A percentile compares a stretch with the other conserved stretches of the same genome.
phyloP scores from a whole-genome alignment of 352 stramenopile genomes.

The Pythium utonaiense region DNA sequence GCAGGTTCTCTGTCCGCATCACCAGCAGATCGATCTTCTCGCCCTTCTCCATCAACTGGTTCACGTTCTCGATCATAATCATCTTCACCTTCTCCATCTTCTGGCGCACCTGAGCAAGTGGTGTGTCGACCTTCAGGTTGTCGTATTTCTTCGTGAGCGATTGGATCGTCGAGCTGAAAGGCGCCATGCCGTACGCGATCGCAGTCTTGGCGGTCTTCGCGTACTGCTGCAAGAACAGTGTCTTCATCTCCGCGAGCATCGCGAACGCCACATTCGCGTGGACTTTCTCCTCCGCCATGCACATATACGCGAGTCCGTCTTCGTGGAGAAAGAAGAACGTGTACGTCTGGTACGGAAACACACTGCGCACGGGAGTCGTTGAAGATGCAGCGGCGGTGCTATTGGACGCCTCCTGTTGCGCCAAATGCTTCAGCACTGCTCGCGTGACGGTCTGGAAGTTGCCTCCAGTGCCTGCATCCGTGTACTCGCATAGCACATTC shows the following conservation, averaged over 20 bases:
- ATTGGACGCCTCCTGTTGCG: constrained; percentile 39
- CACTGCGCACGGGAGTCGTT: constrained; percentile 36
- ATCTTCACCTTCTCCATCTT: constrained; percentile 98
- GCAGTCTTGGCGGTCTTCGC: constrained; percentile 61
- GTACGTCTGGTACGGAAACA: constrained; percentile 76
- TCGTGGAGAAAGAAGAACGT: constrained; percentile 82
- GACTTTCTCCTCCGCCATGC: constrained; percentile 78
- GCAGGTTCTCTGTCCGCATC: constrained; percentile 89
- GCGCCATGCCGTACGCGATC: constrained; percentile 62
- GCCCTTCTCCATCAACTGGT: constrained; percentile 95
- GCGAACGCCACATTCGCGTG: constrained; percentile 68
- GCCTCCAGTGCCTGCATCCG: constrained; percentile 47
- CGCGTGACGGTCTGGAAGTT: constrained; percentile 79
- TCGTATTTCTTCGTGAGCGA: constrained; percentile 83
- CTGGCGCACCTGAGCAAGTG: constrained; percentile 83
- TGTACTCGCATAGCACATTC: constrained; percentile 78
- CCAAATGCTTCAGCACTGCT: constrained; percentile 67
- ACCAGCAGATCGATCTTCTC: constrained; percentile 97
- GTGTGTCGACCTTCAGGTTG: constrained; percentile 78
- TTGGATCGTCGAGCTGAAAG: constrained; percentile 58
- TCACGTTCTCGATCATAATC: constrained; percentile 99
- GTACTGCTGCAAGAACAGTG: constrained; percentile 60
- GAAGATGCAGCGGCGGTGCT: neutral
- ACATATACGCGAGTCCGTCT: constrained; percentile 77
- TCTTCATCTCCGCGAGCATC: constrained; percentile 68